Evolutionary conservation across 352 stramenopile genomes (phyloP).

Genomic region (Aphanomyces cochlioides): DNA sequence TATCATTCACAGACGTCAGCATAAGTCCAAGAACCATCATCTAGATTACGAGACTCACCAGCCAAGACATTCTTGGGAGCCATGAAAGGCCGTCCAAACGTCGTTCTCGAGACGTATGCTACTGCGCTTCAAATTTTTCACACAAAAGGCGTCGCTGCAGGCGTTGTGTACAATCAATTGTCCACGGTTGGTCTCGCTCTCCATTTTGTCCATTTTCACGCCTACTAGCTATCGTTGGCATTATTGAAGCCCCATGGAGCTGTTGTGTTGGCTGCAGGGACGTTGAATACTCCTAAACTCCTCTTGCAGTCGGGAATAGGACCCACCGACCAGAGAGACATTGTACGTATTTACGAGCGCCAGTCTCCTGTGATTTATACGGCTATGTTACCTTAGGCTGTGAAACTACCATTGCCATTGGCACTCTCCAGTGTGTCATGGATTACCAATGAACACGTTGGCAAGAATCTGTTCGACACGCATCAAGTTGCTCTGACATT

Average conservation of each 20-base stretch:
- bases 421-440: conserved; percentile 23
- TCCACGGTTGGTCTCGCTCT: conserved; percentile 28
- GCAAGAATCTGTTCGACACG: conserved; percentile 58
- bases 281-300: conserved; percentile 71
- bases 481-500: conserved; percentile 45
- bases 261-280: conserved; percentile 70
- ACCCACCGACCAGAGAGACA: conserved; percentile 38
- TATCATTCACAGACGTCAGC: not conserved
- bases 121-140: conserved; percentile 56
- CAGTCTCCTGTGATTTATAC: too few relatives aligned
- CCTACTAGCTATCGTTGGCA: not conserved
- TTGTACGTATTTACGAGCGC: too few relatives aligned
- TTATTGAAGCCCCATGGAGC: conserved; percentile 35
- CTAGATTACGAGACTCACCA: conserved; percentile 45
- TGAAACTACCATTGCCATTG: not conserved
- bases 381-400: too few relatives aligned
- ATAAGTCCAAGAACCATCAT: not conserved
- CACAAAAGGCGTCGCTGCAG: conserved; percentile 40
- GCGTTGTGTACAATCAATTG: conserved; percentile 49
- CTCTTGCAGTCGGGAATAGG: conserved; percentile 79
- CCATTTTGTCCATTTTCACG: not conserved
- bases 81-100: conserved; percentile 49
- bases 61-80: conserved; percentile 50
- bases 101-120: conserved; percentile 49
- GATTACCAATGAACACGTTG: conserved; percentile 54